A percentile compares a stretch with the other conserved stretches of the same genome.
phyloP scores from a whole-genome alignment of 768 basidiomycete genomes.

The Hemileccinum impolitum region DNA sequence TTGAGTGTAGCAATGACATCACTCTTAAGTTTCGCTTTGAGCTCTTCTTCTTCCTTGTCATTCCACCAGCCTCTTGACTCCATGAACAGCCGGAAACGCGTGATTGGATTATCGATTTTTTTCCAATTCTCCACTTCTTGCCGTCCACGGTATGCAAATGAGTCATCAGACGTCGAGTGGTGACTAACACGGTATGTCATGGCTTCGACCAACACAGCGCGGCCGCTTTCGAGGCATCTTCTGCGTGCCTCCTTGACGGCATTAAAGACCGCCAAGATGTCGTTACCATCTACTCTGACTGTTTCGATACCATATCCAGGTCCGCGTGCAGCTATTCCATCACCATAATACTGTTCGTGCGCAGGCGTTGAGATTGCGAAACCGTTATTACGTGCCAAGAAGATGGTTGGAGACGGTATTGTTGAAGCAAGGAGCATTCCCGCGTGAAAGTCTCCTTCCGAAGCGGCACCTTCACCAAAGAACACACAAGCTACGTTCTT shows the following conservation, averaged over 20 bases:
- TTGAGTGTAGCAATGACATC: slow-evolving; percentile 79
- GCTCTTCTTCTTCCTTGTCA: slow-evolving; percentile 63
- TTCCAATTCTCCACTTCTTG: slow-evolving; percentile 91
- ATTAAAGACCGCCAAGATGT: slow-evolving; percentile 76
- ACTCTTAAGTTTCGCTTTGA: slow-evolving; percentile 64
- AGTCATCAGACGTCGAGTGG: slow-evolving; percentile 94
- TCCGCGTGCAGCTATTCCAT: slow-evolving; percentile 89
- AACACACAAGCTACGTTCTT: slow-evolving; percentile 83
- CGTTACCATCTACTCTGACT: slow-evolving; percentile 91
- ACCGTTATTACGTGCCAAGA: slow-evolving; percentile 79
- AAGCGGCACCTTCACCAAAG: slow-evolving; percentile 93
- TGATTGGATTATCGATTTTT: slow-evolving; percentile 85
- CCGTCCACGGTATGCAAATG: slow-evolving; percentile 86
- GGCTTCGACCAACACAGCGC: slow-evolving; percentile 82
- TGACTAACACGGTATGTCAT: slow-evolving; percentile 96
- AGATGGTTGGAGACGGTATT: slow-evolving; percentile 69
- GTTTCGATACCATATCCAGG: slow-evolving; percentile 91
- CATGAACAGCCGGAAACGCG: slow-evolving; percentile 81
- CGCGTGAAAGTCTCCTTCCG: slow-evolving; percentile 95
- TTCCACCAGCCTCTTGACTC: slow-evolving; percentile 86
- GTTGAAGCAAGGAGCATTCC: slow-evolving; percentile 80
- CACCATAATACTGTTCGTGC: slow-evolving; percentile 85
- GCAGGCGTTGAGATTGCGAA: slow-evolving; percentile 95
- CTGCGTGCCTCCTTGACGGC: slow-evolving; percentile 70
- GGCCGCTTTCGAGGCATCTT: slow-evolving; percentile 70